Evolutionary conservation across 192 early-diverging fungal species (phyloP), one percentile per base, ranked within the genome.

Genomic region (Chytriomyces confervae): DNA sequence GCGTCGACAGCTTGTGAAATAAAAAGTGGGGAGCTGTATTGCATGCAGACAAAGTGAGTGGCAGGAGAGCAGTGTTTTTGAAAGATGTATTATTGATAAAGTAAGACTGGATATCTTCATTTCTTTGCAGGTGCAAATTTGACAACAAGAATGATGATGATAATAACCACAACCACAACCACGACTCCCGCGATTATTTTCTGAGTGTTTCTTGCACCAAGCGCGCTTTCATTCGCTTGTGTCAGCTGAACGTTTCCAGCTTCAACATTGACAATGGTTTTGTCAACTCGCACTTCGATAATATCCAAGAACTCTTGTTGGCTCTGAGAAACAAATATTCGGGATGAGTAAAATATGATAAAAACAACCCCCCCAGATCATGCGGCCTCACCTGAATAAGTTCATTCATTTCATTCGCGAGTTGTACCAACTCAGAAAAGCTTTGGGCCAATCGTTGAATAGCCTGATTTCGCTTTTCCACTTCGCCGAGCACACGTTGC

Each of bases 231-330:
- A 43, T 51, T 72, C 4, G 70, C 70, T 16, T 60, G 9, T 2
- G 23, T 24, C 11, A 72, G 18, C 70, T 72, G 50, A 2, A 23
- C 20, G 57, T 60, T 61, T 10, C 70, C 70, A 13, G 23, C n/a
- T 72, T 72, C 70, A 2, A 72, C n/a, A 18, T 72, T 36, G 16
- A 61, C 24, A 4, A 60, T n/a, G 24, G 50, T 36, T 11, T 13
- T 60, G 9, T 51, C 49, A 23, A 72, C 57, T 11, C 8, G 51
- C 5, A 18, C 43, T 36, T 72, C 70, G 50, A 29, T 36, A 23
- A 60, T 18, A 27, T 72, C 70, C 20, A 72, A n/a, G 6, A 72
- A 43, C 18, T 18, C 5, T 60, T 72, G 70, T 60, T 72, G 70
- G 29, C 11, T 60, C 67, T 69, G 7, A 47, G 6, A 18, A 16